Conservation (phyloP, 2,329 filamentous ascomycete species). For the Xylaria multiplex region DNA sequence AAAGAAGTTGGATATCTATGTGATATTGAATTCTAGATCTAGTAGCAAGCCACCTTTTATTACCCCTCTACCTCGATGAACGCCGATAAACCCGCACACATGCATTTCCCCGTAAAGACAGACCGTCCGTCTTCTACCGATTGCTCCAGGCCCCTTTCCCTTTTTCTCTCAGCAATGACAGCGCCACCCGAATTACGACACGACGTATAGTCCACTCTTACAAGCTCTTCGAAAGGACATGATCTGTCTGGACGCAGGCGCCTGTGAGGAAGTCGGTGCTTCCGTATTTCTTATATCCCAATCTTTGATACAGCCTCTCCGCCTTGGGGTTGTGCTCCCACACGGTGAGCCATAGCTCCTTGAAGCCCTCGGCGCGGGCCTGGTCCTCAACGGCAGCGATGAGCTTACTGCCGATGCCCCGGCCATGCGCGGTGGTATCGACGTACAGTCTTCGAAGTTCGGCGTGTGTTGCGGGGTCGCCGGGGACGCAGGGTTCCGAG, state of each 20-base stretch:
- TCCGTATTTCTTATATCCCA: conserved; percentile 43
- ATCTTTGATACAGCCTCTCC: conserved; percentile 41
- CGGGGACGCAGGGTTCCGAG: conserved; percentile 39
- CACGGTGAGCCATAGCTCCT: conserved; percentile 45
- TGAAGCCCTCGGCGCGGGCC: conserved; percentile 45
- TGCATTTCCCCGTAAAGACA: not conserved
- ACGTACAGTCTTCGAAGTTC: conserved; percentile 47
- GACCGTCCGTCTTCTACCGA: not conserved
- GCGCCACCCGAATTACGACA: not conserved
- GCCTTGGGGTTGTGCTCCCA: conserved; percentile 44
- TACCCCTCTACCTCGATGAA: not conserved
- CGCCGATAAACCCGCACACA: conserved; percentile 6
- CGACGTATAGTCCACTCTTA: conserved; percentile 12
- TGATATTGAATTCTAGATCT: not conserved
- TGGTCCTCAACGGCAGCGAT: conserved; percentile 41
- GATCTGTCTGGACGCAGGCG: conserved; percentile 42
- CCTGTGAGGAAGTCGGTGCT: conserved; percentile 41
- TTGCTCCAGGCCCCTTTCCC: not conserved
- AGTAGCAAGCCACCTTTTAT: not conserved
- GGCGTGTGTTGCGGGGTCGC: conserved; percentile 38
- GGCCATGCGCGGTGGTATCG: conserved; percentile 43
- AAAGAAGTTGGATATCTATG: not conserved
- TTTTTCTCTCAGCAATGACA: not conserved
- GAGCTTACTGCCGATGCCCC: conserved; percentile 45
- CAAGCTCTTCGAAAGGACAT: conserved; percentile 41